phyloP scores from a whole-genome alignment of 2,329 filamentous ascomycete species.

The Pseudogymnoascus pannorum region DNA sequence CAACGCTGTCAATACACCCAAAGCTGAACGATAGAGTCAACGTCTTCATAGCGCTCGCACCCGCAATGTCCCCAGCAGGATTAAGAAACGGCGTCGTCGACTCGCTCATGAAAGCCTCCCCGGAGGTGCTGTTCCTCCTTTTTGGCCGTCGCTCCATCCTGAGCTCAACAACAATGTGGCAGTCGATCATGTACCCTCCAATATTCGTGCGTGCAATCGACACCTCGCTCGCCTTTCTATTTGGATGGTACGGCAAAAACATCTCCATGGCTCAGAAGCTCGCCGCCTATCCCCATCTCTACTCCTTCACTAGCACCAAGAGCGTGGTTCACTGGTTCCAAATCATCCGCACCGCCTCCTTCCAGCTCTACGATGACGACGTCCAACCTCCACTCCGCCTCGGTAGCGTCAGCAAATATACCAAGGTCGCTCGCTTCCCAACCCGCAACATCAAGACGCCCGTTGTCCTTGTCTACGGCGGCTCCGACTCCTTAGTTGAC shows the following conservation, averaged over 20 bases:
- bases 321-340: constrained; percentile 99
- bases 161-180: constrained; percentile 93
- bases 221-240: constrained; percentile 70
- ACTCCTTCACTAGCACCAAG: constrained; percentile 95
- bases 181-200: constrained; percentile 87
- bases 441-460: constrained; percentile 96
- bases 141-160: constrained; percentile 90
- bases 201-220: constrained; percentile 89
- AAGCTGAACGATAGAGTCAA: constrained; percentile 88
- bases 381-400: constrained; percentile 69
- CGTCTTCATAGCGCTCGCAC: constrained; percentile 91
- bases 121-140: constrained; percentile 82
- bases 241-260: constrained; percentile 81
- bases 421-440: constrained; percentile 92
- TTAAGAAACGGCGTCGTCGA: constrained; percentile 86
- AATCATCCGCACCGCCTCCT: constrained; percentile 90
- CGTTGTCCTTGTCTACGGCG: constrained; percentile 87
- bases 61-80: constrained; percentile 92
- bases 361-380: constrained; percentile 98
- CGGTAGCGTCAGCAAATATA: constrained; percentile 70
- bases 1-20: constrained; percentile 84
- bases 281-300: constrained; percentile 89
- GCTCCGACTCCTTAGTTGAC: constrained; percentile 87
- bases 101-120: constrained; percentile 86
- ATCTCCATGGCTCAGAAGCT: constrained; percentile 84